Percentiles rank a stretch among this genome's conserved stretches.
These are phyloP conservation scores for Colletotrichum paranaense DNA, from an alignment of 2,329 filamentous ascomycete genomes.

Conservation along the genomic window DNA sequence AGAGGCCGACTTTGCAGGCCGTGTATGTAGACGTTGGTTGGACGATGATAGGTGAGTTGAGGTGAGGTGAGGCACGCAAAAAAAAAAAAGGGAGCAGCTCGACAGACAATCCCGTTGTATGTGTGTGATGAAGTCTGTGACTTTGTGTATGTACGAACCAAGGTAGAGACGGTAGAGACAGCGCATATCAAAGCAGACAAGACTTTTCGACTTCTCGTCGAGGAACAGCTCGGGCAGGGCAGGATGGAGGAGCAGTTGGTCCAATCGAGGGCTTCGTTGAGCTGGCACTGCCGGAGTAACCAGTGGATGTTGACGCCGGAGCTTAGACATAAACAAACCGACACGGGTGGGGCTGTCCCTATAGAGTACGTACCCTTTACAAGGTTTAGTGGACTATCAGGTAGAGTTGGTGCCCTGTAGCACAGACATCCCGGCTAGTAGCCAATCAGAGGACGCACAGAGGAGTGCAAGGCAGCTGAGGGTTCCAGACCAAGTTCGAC, in stretches of 20 bases:
- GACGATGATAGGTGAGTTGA: constrained; percentile 5
- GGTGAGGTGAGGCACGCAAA: neutral
- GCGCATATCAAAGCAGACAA: neutral
- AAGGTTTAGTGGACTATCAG: neutral
- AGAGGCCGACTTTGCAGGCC: constrained; percentile 14
- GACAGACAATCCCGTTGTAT: constrained; percentile 15
- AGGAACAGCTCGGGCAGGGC: neutral
- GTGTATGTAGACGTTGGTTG: neutral
- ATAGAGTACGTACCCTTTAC: neutral
- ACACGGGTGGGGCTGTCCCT: constrained; percentile 16
- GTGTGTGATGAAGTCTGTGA: neutral
- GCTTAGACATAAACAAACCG: constrained; percentile 36
- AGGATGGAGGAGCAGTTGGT: constrained; percentile 9
- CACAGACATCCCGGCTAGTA: constrained; percentile 4
- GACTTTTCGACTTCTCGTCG: neutral
- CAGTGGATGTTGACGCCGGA: constrained; percentile 32
- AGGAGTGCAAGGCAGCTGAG: neutral
- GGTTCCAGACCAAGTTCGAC: neutral
- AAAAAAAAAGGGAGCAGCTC: neutral
- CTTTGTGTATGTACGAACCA: neutral
- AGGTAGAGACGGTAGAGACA: neutral
- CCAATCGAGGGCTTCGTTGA: constrained; percentile 27
- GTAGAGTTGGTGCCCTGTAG: constrained; percentile 4
- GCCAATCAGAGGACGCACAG: neutral
- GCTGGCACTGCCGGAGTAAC: constrained; percentile 35